These are phyloP conservation scores for Penicillium vulpinum DNA, from an alignment of 2,329 filamentous ascomycete genomes.

Conservation along the genomic window DNA sequence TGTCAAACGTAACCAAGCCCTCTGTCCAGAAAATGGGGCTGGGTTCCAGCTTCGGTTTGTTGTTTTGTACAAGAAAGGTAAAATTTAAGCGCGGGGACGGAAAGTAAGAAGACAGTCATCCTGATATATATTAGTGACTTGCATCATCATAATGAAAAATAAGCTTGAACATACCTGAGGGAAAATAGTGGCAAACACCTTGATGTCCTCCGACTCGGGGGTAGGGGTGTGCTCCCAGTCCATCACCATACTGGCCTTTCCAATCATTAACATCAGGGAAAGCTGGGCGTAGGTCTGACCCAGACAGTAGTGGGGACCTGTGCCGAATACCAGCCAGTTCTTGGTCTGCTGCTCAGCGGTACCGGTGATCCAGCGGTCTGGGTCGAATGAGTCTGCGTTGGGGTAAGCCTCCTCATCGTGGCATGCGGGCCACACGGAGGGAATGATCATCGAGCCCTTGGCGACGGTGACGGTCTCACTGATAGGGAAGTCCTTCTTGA, in stretches of 20 bases:
- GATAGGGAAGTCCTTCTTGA: slow-evolving; percentile 94
- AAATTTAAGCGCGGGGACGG: slow-evolving; percentile 45
- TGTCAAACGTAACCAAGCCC: slow-evolving; percentile 14
- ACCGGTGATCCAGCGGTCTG: slow-evolving; percentile 86
- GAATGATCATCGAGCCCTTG: slow-evolving; percentile 94
- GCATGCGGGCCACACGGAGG: slow-evolving; percentile 84
- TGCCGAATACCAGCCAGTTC: slow-evolving; percentile 96
- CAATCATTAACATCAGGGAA: slow-evolving; percentile 85
- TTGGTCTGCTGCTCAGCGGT: slow-evolving; percentile 88
- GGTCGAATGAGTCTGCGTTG: slow-evolving; percentile 84
- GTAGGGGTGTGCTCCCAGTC: slow-evolving; percentile 91
- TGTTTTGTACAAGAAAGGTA: slow-evolving; percentile 10
- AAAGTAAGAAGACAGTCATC: slow-evolving; percentile 83
- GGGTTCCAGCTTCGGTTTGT: slow-evolving; percentile 19
- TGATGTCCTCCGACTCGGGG: slow-evolving; percentile 84
- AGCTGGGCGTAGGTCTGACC: slow-evolving; percentile 89
- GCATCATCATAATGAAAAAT: slow-evolving; percentile 10
- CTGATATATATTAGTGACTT: slow-evolving; percentile 47
- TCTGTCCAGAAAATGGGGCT: slow-evolving; percentile 21
- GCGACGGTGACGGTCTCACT: slow-evolving; percentile 84
- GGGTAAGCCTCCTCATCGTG: slow-evolving; percentile 92
- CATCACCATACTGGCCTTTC: slow-evolving; percentile 81
- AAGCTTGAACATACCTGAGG: slow-evolving; percentile 66
- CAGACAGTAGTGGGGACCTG: slow-evolving; percentile 93
- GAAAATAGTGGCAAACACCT: slow-evolving; percentile 98